Evolutionary conservation across 2,329 filamentous ascomycete genomes (phyloP).

Genomic region (Ceratocystis harringtonii): DNA sequence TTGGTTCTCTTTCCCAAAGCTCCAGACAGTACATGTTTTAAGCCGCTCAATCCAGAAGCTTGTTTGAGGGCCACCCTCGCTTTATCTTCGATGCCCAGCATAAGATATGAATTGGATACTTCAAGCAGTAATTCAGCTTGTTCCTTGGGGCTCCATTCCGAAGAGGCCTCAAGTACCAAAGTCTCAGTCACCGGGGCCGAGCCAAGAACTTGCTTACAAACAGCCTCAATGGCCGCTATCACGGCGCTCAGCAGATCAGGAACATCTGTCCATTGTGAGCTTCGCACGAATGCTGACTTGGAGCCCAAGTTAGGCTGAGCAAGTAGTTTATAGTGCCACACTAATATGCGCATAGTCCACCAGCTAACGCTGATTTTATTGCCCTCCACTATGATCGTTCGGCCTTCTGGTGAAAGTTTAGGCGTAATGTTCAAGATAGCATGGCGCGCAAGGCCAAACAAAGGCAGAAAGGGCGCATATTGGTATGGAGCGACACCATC

Average conservation of each 20-base stretch:
- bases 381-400: conserved; percentile 23
- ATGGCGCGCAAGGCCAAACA: conserved; percentile 56
- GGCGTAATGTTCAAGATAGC: conserved; percentile 21
- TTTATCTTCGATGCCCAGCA: conserved; percentile 66
- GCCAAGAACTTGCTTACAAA: conserved; percentile 27
- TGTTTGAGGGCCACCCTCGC: conserved; percentile 55
- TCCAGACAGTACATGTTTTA: conserved; percentile 72
- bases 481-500: conserved; percentile 82
- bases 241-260: conserved; percentile 39
- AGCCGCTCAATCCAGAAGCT: conserved; percentile 51
- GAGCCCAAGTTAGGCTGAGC: conserved; percentile 40
- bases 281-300: conserved; percentile 40
- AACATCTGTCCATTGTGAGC: conserved; percentile 44
- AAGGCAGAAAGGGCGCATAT: conserved; percentile 67
- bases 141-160: conserved; percentile 34
- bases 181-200: conserved; percentile 17
- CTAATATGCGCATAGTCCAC: conserved; percentile 55
- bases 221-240: conserved; percentile 28
- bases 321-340: conserved; percentile 50
- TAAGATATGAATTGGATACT: conserved; percentile 65
- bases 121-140: conserved; percentile 64
- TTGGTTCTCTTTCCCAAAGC: conserved; percentile 72
- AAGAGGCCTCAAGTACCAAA: conserved; percentile 7
- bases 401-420: conserved; percentile 27
- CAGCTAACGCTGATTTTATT: conserved; percentile 31